Base-by-base conservation (phyloP, 2,329 filamentous ascomycete species). In the Nannizziopsis barbatae region DNA sequence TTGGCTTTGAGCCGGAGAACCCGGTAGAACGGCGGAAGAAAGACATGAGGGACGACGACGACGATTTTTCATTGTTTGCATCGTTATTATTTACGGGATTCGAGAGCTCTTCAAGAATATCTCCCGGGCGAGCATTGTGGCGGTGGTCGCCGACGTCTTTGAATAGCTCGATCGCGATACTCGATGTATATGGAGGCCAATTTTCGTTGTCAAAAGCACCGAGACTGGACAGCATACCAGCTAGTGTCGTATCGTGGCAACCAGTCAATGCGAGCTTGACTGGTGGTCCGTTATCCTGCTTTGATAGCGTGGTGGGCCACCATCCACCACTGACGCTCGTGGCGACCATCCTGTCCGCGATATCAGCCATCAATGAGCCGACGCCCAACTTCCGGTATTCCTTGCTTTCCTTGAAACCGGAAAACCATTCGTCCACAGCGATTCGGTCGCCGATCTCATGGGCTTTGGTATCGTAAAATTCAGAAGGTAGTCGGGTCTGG, bases 111-210 rank as follows among this genome's bases (percentile, higher is more conserved):
- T 57, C 53, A 35, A 60, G 57, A 50, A 55, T 49, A 22, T 53
- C 37, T 14, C 56, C 57, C 32, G 40, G 18, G n/a, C 33, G 40
- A 7, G 39, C 7, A 9, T 57, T 41, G 15, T 46, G 42, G 36
- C 17, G 49, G 15, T 15, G 27, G 2, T 41, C 58, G 46, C 64
- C 58, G 36, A 68, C 62, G 56, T 77, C 75, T 36, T 76, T 79
- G 71, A 96, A 95, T 53, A 96, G 75, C 66, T 98, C 92, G 47
- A 98, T 73, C 30, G 92, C 89, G 55, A 98, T 76, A 58, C 93
- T 88, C 57, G 85, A 90, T 0, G 90, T 95, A 61, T 90, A 98
- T 0, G 88, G 89, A 0, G 92, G 92, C 92, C 92, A 98, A 32
- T 75, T 74, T 42, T 76, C 77, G 15, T 71, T 70, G 37, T 85